These are phyloP conservation scores for Diutina neorugosa DNA, from an alignment of 1,139 yeast genomes.

Conservation along the genomic window DNA sequence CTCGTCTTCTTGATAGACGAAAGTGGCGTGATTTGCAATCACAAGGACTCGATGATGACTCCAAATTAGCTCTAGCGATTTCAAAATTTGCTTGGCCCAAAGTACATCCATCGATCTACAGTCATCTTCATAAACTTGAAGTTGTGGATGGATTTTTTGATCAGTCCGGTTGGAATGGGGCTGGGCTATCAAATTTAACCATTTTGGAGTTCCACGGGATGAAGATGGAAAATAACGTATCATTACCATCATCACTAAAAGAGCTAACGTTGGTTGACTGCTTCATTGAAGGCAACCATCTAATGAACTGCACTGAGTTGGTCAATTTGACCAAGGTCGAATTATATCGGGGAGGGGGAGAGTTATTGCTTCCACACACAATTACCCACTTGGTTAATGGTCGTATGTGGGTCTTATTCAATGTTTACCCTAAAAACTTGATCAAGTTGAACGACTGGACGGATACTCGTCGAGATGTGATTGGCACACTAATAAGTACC, in stretches of 20 bases:
- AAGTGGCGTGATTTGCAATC: background rate
- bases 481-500: background rate
- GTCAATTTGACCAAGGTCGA: background rate
- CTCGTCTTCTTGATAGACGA: background rate
- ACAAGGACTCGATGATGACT: background rate
- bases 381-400: background rate
- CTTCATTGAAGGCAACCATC: background rate
- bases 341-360: background rate
- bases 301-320: background rate
- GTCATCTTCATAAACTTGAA: background rate
- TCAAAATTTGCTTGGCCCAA: background rate
- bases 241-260: background rate
- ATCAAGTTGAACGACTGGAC: slow-evolving; percentile 1
- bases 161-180: background rate
- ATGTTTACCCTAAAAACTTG: background rate
- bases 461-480: background rate
- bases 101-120: background rate
- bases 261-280: background rate
- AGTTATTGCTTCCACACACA: background rate
- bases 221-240: background rate
- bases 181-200: background rate
- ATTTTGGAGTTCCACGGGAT: background rate
- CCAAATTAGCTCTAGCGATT: background rate
- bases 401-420: background rate
- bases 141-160: background rate